Percentiles rank a stretch among this genome's conserved stretches.
These are phyloP conservation scores for Microdochium bolleyi DNA, from an alignment of 2,329 filamentous ascomycete genomes.

Conservation along the genomic window DNA sequence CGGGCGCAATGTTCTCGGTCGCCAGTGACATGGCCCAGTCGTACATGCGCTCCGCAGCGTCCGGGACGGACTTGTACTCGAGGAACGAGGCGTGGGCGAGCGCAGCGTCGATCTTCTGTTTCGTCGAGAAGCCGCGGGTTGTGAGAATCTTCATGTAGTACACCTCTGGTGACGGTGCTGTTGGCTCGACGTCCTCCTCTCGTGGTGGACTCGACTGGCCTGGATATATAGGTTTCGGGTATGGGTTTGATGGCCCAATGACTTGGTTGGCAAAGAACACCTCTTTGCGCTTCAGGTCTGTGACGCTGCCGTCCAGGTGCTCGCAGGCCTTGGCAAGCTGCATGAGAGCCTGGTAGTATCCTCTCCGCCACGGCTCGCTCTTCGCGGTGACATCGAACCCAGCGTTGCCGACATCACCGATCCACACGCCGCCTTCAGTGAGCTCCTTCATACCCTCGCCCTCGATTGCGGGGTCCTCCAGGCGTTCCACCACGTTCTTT, in stretches of 20 bases:
- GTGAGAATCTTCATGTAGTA: constrained; percentile 79
- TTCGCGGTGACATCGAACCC: constrained; percentile 65
- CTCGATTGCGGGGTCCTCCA: constrained; percentile 64
- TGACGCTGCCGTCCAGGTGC: constrained; percentile 71
- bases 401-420: constrained; percentile 44
- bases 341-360: constrained; percentile 80
- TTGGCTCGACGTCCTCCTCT: constrained; percentile 67
- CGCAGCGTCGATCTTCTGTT: constrained; percentile 74
- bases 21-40: constrained; percentile 71
- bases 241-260: constrained; percentile 75
- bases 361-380: constrained; percentile 75
- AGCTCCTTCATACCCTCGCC: constrained; percentile 57
- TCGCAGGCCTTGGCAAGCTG: constrained; percentile 69
- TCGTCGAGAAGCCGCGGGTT: constrained; percentile 69
- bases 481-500: constrained; percentile 48
- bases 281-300: constrained; percentile 57
- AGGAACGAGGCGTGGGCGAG: constrained; percentile 80
- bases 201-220: constrained; percentile 54
- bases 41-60: constrained; percentile 65
- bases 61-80: constrained; percentile 62
- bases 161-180: constrained; percentile 62
- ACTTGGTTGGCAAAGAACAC: constrained; percentile 68
- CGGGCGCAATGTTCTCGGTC: constrained; percentile 29
- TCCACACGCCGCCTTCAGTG: constrained; percentile 40
- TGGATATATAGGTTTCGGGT: constrained; percentile 63